Evolutionary conservation across 228 moss, liverwort and hornwort genomes (phyloP).

Genomic region (Sphagnum fallax): DNA sequence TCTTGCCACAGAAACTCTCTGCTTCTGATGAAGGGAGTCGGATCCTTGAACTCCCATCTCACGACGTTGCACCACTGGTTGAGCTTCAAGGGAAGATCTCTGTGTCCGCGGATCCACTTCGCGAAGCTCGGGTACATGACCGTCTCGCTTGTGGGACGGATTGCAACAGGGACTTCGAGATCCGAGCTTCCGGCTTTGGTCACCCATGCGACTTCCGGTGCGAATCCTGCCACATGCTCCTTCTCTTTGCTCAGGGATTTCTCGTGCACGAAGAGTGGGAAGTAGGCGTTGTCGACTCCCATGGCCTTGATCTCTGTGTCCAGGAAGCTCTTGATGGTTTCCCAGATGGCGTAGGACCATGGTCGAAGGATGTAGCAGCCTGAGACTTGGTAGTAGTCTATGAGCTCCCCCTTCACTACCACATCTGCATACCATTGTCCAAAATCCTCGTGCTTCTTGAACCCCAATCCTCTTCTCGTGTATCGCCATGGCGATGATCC

Average conservation of each 20-base stretch:
- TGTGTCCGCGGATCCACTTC: constrained; percentile 96
- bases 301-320: constrained; percentile 86
- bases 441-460: constrained; percentile 75
- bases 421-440: constrained; percentile 95
- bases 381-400: constrained; percentile 92
- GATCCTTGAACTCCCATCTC: constrained; percentile 97
- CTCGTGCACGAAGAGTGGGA: constrained; percentile 82
- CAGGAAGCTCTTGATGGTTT: constrained; percentile 76
- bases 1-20: constrained; percentile 99
- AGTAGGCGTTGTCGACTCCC: constrained; percentile 85
- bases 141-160: constrained; percentile 96
- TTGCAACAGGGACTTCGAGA: constrained; percentile 85
- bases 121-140: constrained; percentile 93
- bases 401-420: constrained; percentile 84
- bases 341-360: constrained; percentile 93
- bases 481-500: constrained; percentile 27
- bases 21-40: constrained; percentile 99
- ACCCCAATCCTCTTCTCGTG: constrained; percentile 4
- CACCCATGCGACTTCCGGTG: constrained; percentile 97
- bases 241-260: constrained; percentile 89
- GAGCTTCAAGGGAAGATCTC: constrained; percentile 82
- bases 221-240: constrained; percentile 94
- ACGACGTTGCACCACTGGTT: constrained; percentile 99
- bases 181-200: constrained; percentile 74
- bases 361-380: constrained; percentile 96